Conservation (phyloP, 768 basidiomycete species). For the Atractiella rhizophila region DNA sequence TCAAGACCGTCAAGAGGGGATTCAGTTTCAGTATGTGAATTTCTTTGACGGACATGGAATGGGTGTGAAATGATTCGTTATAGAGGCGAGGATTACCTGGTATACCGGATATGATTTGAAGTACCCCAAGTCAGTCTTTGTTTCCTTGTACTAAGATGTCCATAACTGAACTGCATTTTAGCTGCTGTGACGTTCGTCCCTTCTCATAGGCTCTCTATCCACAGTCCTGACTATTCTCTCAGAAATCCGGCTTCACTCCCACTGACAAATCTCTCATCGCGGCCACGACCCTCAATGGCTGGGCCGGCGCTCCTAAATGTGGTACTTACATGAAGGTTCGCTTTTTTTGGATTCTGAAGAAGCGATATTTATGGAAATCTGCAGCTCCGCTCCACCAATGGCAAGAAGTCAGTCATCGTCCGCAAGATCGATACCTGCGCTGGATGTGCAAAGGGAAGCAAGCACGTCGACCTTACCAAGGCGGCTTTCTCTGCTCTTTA, state of each 20-base stretch:
- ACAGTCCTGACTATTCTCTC: too few species aligned
- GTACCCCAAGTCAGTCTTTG: too few species aligned
- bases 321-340: background rate
- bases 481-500: conserved; percentile 31
- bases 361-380: conserved; percentile 5
- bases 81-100: too few species aligned
- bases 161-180: too few species aligned
- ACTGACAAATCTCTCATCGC: conserved; percentile 12
- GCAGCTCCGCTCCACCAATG: background rate
- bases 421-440: conserved; percentile 66
- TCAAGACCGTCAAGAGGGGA: too few species aligned
- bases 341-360: conserved; percentile 2
- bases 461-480: conserved; percentile 57
- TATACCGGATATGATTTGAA: too few species aligned
- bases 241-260: conserved; percentile 11
- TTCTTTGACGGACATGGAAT: too few species aligned
- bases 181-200: too few species aligned
- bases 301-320: conserved; percentile 1
- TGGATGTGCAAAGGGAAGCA: conserved; percentile 41
- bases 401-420: conserved; percentile 32
- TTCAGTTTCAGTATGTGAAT: too few species aligned
- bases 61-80: too few species aligned
- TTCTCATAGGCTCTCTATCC: too few species aligned
- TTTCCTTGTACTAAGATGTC: too few species aligned
- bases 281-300: conserved; percentile 10